A percentile compares a stretch with the other conserved stretches of the same genome.
phyloP scores from a whole-genome alignment of 106 monocot genomes.

The Phalaenopsis aphrodite region DNA sequence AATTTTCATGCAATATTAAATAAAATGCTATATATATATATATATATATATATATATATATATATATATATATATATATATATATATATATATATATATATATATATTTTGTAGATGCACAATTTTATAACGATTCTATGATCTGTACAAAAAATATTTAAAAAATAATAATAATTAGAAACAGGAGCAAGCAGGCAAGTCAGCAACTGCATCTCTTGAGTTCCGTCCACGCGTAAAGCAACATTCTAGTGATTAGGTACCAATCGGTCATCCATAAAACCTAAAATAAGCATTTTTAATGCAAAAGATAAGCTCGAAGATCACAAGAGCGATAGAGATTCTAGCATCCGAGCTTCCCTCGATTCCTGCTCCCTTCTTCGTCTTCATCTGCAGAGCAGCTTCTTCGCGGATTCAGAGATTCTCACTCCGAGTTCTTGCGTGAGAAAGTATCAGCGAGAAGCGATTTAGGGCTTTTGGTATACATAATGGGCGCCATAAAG shows the following conservation, averaged over 20 bases:
- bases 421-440: neutral
- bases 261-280: neutral
- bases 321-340: neutral
- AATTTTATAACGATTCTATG: too few relatives aligned
- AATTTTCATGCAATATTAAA: too few relatives aligned
- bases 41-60: too few relatives aligned
- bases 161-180: too few relatives aligned
- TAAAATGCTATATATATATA: too few relatives aligned
- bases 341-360: neutral
- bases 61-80: too few relatives aligned
- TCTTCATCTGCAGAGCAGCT: neutral
- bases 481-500: slow-evolving; percentile 16
- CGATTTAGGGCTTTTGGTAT: neutral
- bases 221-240: neutral
- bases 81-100: too few relatives aligned
- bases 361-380: neutral
- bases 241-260: neutral
- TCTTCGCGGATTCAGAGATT: neutral
- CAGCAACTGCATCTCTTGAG: neutral
- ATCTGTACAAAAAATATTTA: too few relatives aligned
- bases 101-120: too few relatives aligned
- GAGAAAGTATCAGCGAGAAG: neutral
- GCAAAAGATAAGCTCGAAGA: neutral
- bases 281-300: neutral
- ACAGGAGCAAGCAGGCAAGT: neutral